A percentile compares a stretch with the other conserved stretches of the same genome.
Evolutionary conservation across 208 protist species (phyloP).

Genomic region (Perkinsela sp.): DNA sequence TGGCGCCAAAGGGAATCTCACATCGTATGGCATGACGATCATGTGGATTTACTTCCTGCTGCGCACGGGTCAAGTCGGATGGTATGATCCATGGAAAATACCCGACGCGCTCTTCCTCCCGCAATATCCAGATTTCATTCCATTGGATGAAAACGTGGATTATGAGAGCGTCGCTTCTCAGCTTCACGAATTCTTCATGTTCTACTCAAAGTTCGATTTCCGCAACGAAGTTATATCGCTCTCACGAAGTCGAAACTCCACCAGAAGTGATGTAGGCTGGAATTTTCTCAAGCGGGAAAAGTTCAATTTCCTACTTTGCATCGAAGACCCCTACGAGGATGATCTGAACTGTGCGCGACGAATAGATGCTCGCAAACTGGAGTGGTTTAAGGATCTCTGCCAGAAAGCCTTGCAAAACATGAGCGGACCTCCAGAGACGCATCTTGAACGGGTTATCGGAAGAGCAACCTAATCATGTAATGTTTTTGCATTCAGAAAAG

Average conservation of each 20-base stretch:
- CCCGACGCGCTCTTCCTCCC: constrained; percentile 45
- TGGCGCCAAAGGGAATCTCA: constrained; percentile 45
- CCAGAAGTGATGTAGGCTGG: constrained; percentile 30
- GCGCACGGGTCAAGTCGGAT: constrained; percentile 23
- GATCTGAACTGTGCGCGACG: constrained; percentile 12
- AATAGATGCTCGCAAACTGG: neutral
- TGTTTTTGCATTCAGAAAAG: too few relatives aligned
- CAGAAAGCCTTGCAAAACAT: neutral
- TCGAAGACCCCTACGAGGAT: constrained; percentile 43
- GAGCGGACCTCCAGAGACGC: neutral
- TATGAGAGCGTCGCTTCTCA: constrained; percentile 19
- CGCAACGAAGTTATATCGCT: constrained; percentile 37
- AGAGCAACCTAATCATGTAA: too few relatives aligned
- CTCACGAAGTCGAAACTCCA: constrained; percentile 18
- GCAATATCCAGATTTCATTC: constrained; percentile 41
- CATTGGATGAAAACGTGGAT: constrained; percentile 20
- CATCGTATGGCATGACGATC: constrained; percentile 47
- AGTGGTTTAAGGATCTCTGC: neutral
- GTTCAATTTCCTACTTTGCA: constrained; percentile 19
- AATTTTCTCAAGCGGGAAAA: constrained; percentile 34
- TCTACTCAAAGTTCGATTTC: constrained; percentile 44
- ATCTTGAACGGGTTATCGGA: too few relatives aligned
- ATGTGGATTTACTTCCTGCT: constrained; percentile 54
- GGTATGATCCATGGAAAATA: constrained; percentile 52
- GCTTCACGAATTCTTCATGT: constrained; percentile 56